phyloP scores from a whole-genome alignment of 352 stramenopile genomes.

The Pseudoperonospora humuli region DNA sequence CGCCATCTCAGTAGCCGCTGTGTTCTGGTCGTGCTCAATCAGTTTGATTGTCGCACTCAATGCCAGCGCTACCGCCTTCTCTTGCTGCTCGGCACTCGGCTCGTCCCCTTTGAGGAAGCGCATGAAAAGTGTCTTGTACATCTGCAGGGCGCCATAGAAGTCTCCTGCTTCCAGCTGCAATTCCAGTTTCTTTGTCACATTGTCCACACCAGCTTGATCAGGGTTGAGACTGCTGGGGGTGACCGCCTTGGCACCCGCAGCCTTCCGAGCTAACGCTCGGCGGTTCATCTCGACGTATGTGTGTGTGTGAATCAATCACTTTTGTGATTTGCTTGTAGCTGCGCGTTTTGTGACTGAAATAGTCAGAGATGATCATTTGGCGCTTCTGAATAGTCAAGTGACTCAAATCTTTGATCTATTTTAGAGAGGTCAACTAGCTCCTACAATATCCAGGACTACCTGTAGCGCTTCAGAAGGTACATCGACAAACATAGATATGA shows the following conservation, averaged over 20 bases:
- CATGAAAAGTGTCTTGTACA: constrained; percentile 89
- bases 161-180: constrained; percentile 63
- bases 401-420: no score
- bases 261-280: constrained; percentile 55
- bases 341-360: neutral
- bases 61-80: constrained; percentile 55
- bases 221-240: constrained; percentile 10
- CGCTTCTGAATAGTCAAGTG: no score
- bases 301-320: no score
- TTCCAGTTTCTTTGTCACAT: constrained; percentile 73
- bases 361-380: neutral
- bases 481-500: no score
- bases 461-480: no score
- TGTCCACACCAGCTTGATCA: constrained; percentile 58
- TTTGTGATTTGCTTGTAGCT: no score
- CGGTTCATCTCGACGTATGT: constrained; percentile 48
- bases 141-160: constrained; percentile 83
- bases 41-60: constrained; percentile 60
- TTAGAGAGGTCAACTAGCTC: no score
- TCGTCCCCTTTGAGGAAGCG: constrained; percentile 72
- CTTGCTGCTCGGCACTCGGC: constrained; percentile 39
- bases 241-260: constrained; percentile 38
- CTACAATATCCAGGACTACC: no score
- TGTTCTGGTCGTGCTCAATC: constrained; percentile 71
- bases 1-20: constrained; percentile 71